phyloP scores from a whole-genome alignment of 352 stramenopile species.

The Globisporangium cystogenes region DNA sequence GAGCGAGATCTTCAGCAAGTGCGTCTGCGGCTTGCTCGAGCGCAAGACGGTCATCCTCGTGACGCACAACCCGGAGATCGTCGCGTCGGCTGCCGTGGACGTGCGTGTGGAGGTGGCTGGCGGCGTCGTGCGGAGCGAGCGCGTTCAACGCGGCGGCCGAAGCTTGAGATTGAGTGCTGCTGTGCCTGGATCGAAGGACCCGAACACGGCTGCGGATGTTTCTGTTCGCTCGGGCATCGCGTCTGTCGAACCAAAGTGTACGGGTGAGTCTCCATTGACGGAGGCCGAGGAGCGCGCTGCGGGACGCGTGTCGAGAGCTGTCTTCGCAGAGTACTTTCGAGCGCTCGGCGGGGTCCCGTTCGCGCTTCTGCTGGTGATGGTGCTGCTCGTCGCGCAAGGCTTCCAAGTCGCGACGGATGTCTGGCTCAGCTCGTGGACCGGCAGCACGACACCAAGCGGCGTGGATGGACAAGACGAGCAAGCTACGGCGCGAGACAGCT shows the following conservation, averaged over 20 bases:
- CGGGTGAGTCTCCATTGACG: too few species aligned
- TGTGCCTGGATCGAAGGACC: too few species aligned
- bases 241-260: too few species aligned
- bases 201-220: too few species aligned
- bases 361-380: conserved; percentile 3
- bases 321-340: conserved; percentile 35
- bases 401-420: conserved; percentile 21
- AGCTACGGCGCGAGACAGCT: too few species aligned
- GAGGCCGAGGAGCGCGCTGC: conserved; percentile 30
- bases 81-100: conserved; percentile 14
- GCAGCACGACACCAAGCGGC: too few species aligned
- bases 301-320: conserved; percentile 24
- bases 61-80: conserved; percentile 86
- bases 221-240: too few species aligned
- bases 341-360: conserved; percentile 22
- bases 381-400: conserved; percentile 16
- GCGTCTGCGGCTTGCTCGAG: conserved; percentile 29
- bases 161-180: too few species aligned
- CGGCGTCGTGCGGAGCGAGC: too few species aligned
- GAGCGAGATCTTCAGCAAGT: conserved; percentile 86
- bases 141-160: too few species aligned
- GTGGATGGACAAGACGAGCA: too few species aligned
- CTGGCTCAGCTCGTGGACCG: conserved; percentile 24
- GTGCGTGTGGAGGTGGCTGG: too few species aligned
- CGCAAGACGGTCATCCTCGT: conserved; percentile 86